Conservation (phyloP, 169 alveolate species). For the Cryptosporidium bovis region DNA sequence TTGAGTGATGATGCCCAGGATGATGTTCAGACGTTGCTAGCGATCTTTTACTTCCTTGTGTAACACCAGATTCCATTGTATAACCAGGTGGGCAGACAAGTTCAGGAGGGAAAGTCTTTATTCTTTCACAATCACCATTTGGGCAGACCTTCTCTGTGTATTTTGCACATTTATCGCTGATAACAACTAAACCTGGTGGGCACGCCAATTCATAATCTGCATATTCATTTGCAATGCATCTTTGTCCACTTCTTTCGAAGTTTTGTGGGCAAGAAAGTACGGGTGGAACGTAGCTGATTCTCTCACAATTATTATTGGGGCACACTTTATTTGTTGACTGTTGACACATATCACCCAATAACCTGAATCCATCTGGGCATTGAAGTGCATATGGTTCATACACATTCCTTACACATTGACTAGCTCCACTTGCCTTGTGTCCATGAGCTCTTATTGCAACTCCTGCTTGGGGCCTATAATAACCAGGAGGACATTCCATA, state of each 20-base stretch:
- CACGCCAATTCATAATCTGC: slow-evolving; percentile 73
- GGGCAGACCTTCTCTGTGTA: slow-evolving; percentile 74
- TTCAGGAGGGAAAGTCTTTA: slow-evolving; percentile 72
- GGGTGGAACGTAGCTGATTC: slow-evolving; percentile 64
- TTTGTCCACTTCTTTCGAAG: slow-evolving; percentile 73
- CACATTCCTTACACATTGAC: slow-evolving; percentile 66
- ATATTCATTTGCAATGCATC: slow-evolving; percentile 70
- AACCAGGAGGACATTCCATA: slow-evolving; percentile 75
- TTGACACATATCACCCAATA: slow-evolving; percentile 74
- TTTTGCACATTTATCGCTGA: slow-evolving; percentile 71
- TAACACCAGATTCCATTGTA: slow-evolving; percentile 74
- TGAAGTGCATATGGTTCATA: slow-evolving; percentile 72
- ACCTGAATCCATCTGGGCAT: slow-evolving; percentile 72
- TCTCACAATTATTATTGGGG: slow-evolving; percentile 71
- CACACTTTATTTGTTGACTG: slow-evolving; percentile 69
- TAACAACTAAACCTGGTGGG: slow-evolving; percentile 69
- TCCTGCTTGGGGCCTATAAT: slow-evolving; percentile 71
- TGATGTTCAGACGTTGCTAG: slow-evolving; percentile 37
- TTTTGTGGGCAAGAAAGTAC: slow-evolving; percentile 64
- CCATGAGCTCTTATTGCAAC: slow-evolving; percentile 72
- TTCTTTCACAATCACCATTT: slow-evolving; percentile 69
- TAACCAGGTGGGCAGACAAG: slow-evolving; percentile 74
- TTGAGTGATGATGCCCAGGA: slow-evolving; percentile 39
- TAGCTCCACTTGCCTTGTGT: slow-evolving; percentile 73
- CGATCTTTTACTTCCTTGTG: slow-evolving; percentile 19